Conservation (phyloP, 129 eudicot genomes). For the Pulicaria dysenterica region DNA sequence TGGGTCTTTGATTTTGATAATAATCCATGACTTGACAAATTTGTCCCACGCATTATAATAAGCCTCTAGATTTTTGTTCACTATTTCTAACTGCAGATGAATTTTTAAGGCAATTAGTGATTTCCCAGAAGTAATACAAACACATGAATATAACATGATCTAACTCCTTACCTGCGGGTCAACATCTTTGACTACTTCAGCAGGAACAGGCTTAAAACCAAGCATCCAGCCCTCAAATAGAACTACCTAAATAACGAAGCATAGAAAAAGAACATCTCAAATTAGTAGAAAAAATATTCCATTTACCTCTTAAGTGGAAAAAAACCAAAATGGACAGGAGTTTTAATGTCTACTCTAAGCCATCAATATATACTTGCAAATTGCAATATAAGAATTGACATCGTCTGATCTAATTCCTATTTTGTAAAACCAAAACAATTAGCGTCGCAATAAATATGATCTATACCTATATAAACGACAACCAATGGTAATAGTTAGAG, state of each 20-base stretch:
- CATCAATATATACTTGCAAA: neutral
- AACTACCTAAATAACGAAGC: constrained; percentile 47
- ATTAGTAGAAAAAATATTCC: neutral
- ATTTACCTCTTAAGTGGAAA: neutral
- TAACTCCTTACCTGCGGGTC: constrained; percentile 80
- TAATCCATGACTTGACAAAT: constrained; percentile 84
- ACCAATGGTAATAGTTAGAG: too few species aligned
- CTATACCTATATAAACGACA: too few species aligned
- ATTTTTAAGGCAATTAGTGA: neutral
- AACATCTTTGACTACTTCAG: constrained; percentile 66
- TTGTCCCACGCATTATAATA: constrained; percentile 94
- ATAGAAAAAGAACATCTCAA: neutral
- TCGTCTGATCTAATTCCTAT: neutral
- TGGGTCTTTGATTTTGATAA: constrained; percentile 91
- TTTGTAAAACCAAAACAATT: neutral
- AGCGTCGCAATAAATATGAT: neutral
- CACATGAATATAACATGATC: constrained; percentile 5
- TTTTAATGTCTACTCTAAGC: constrained; percentile 5
- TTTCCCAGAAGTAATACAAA: neutral
- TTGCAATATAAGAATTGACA: neutral
- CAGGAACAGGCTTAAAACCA: constrained; percentile 86
- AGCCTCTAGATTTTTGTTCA: constrained; percentile 70
- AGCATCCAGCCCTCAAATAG: constrained; percentile 99
- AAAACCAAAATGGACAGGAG: neutral
- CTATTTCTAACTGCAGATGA: constrained; percentile 67